Evolutionary conservation across 1,284 basidiomycete genomes (phyloP).

Genomic region (Leccinum fallax): DNA sequence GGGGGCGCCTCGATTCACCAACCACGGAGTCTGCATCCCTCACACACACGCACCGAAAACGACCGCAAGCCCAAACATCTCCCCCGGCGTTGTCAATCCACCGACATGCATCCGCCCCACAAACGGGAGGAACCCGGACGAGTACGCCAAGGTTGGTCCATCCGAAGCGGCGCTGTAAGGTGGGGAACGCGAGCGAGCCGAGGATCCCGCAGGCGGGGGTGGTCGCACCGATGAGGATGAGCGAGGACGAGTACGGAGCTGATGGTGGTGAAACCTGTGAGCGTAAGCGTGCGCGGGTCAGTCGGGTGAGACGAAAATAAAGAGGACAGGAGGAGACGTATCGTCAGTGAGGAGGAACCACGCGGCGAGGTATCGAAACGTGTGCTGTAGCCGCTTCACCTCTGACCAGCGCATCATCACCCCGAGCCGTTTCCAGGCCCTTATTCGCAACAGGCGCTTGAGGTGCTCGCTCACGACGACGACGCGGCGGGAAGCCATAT

Average conservation of each 20-base stretch:
- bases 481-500: slow-evolving; percentile 60
- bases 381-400: slow-evolving; percentile 74
- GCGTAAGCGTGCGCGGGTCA: not conserved
- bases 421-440: slow-evolving; percentile 65
- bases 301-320: not conserved
- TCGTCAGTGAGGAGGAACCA: slow-evolving; percentile 94
- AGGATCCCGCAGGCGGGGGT: slow-evolving; percentile 70
- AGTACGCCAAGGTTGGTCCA: slow-evolving; percentile 74
- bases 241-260: slow-evolving; percentile 72
- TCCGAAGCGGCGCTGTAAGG: slow-evolving; percentile 58
- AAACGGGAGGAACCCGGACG: slow-evolving; percentile 62
- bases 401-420: slow-evolving; percentile 72
- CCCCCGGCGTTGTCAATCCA: slow-evolving; percentile 74
- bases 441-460: slow-evolving; percentile 44
- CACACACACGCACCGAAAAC: slow-evolving; percentile 67
- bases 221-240: slow-evolving; percentile 73
- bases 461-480: slow-evolving; percentile 12
- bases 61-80: slow-evolving; percentile 83
- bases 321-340: slow-evolving; percentile 35
- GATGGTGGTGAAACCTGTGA: slow-evolving; percentile 76
- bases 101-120: slow-evolving; percentile 52
- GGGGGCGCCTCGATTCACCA: not conserved
- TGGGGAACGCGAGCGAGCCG: slow-evolving; percentile 74
- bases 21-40: not conserved
- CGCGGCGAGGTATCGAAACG: slow-evolving; percentile 84